Evolutionary conservation across 768 basidiomycete species (phyloP).

Genomic region (Amanita brunnescens): DNA sequence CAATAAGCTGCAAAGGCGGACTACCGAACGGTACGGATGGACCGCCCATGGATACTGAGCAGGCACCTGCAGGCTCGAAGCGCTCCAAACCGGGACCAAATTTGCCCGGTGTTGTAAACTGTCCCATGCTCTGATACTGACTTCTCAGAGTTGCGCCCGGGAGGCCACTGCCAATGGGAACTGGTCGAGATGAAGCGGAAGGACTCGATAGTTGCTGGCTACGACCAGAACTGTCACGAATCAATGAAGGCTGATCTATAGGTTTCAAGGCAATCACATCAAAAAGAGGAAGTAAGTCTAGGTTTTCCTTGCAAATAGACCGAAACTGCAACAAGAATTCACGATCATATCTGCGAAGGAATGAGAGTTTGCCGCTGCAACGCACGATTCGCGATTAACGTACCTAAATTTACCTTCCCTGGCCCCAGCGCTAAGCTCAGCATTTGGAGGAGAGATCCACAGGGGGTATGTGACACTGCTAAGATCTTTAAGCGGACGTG

Average conservation of each 20-base stretch:
- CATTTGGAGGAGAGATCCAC: constrained; percentile 69
- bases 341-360: constrained; percentile 72
- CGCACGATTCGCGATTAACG: constrained; percentile 1
- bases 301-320: constrained; percentile 90
- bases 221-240: constrained; percentile 58
- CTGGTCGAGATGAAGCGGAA: constrained; percentile 38
- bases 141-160: constrained; percentile 25
- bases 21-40: constrained; percentile 45
- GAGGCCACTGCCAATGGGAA: constrained; percentile 35
- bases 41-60: constrained; percentile 51
- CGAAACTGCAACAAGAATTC: constrained; percentile 98
- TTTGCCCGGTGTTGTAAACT: constrained; percentile 51
- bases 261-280: constrained; percentile 90
- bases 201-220: constrained; percentile 39
- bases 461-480: constrained; percentile 72
- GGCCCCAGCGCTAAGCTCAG: constrained; percentile 77
- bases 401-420: constrained; percentile 88
- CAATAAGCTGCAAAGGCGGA: constrained; percentile 59
- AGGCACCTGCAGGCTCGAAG: constrained; percentile 32
- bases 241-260: constrained; percentile 46
- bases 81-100: constrained; percentile 61
- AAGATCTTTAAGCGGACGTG: constrained; percentile 80
- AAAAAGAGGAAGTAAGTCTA: constrained; percentile 79
- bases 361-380: background rate
- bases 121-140: constrained; percentile 51